Evolutionary conservation across 2,329 filamentous ascomycete genomes (phyloP), one percentile per base, ranked within the genome.

Genomic region (Penicillium hordei): DNA sequence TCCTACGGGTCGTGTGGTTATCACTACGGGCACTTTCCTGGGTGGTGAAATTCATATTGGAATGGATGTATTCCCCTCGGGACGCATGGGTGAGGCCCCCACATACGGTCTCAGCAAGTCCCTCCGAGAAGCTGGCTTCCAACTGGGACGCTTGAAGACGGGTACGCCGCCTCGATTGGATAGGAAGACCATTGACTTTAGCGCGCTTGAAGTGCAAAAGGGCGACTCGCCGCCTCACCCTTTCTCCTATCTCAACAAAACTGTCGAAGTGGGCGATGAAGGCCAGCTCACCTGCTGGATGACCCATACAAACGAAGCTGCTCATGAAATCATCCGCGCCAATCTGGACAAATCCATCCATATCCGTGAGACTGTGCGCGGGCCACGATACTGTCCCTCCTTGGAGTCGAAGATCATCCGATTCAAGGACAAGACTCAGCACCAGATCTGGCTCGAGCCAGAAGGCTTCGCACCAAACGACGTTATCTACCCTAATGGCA

Each of bases 331-430:
- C 49, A 89, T 97, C 59, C 86, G 91, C 45, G 85, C 86, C 7
- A 97, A 97, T 69, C 84, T 99, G n/a, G 89, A 96, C 71, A 95
- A 96, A 72, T 95, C 91, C 0, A 90, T 99, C 36, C 94, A 99
- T 71, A 97, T 99, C 61, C 87, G 94, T 25, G 94, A 99, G 74
- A 93, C 91, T 0, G 90, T 99, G 52, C 94, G 91, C 69, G 94
- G 94, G 0, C 94, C 94, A 1, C 84, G 94, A 59, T 99, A 99
- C 71, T 99, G 94, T 69, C 94, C 94, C 3, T 97, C 93, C 0
- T 79, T 99, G 4, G 94, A 99, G 76, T 92, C 92, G 17, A 99
- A 99, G 75, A 83, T 99, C 49, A 88, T 97, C 44, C 87, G 90
- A 9, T 99, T 99, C 71, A 81, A 86, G 4, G 83, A 94, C 61